Evolutionary conservation across 2,329 filamentous ascomycete genomes (phyloP), one percentile per base, ranked within the genome.

Genomic region (Emmonsiellopsis sp.): DNA sequence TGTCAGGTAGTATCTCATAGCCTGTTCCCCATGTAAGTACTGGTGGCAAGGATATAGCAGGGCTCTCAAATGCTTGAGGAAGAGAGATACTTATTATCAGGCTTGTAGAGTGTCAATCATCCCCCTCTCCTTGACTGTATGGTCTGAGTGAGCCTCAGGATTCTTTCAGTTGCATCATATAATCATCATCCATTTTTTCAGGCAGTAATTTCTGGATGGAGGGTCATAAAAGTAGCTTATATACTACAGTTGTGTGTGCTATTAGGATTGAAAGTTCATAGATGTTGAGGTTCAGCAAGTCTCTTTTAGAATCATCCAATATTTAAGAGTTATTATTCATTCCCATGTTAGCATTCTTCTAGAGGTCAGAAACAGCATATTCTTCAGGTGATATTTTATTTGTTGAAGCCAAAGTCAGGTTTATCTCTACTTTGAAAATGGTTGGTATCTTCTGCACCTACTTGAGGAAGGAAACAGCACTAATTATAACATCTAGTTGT

Each of bases 201-300:
- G 75, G 60, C 36, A 88, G 82, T 64, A 96, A 65, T 57, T 77
- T 71, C 64, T 76, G 71, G 52, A 93, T 88, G 0, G 83, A 79
- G 0, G 79, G 79, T 83, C 86, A 90, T 46, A 80, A 77, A 32
- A 97, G 73, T 14, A 97, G 74, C 57, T 90, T 81, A 49, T 93
- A 88, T 1, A 90, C 90, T n/a, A 89, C 82, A 0, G 91, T 96
- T 0, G 88, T 94, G 64, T 97, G 92, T 60, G 95, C 88, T 32
- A 84, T 81, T 0, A 89, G 87, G 53, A 95, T 87, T 1, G 86
- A 81, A 11, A 87, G 80, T 58, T 83, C 78, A 45, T 82, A 82
- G 31, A 68, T 67, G 33, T 70, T 65, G 9, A 49, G 1, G 78
- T 78, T 10, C 70, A 72, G 6, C 80, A 77, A 9, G 50, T 53